Base-by-base conservation (phyloP, 2,329 filamentous ascomycete species). In the Venturia asperata region DNA sequence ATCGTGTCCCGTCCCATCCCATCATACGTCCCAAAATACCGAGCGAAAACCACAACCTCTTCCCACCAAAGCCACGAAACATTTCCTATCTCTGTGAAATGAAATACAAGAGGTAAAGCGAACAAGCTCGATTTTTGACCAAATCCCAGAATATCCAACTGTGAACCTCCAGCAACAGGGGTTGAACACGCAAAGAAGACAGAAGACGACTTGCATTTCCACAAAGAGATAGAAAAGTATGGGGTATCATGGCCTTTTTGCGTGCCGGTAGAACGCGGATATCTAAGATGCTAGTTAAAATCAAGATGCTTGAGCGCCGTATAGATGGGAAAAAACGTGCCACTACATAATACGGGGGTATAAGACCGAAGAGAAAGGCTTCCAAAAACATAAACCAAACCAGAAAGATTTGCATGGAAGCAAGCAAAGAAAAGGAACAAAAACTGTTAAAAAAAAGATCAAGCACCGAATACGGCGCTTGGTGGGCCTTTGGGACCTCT, bases 291-390 rank as follows among this genome's bases (percentile, higher is more conserved):
- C 52, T 58, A 37, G 30, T 7, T 7, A 58, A 58, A 58, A n/a
- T 37, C 6, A n/a, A n/a, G 17, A 37, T 30, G 19, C 52, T 58
- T 58, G 27, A 37, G 52, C 52, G 52, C 30, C 30, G 13, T n/a
- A 37, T 58, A 58, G 5, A 52, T 52, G 19, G n/a, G 30, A 58
- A 37, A 13, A 58, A 58, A 58, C 37, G 52, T 37, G 52, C 52
- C 19, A n/a, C 52, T 58, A 58, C 30, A 56, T 58, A 58, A 58
- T 58, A 58, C 52, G 27, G 49, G 47, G 52, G 52, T 58, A 58
- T 58, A 58, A 37, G 52, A 58, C 52, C 17, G 30, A 58, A 58
- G 5, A 15, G 37, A 30, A 58, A 37, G 27, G 27, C 19, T 58
- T 9, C 30, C 27, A n/a, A 5, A 24, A 58, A 58, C n/a, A 37